A percentile compares a stretch with the other conserved stretches of the same genome.
Evolutionary conservation across 2,329 filamentous ascomycete species (phyloP).

Genomic region (Pseudogymnoascus pannorum): DNA sequence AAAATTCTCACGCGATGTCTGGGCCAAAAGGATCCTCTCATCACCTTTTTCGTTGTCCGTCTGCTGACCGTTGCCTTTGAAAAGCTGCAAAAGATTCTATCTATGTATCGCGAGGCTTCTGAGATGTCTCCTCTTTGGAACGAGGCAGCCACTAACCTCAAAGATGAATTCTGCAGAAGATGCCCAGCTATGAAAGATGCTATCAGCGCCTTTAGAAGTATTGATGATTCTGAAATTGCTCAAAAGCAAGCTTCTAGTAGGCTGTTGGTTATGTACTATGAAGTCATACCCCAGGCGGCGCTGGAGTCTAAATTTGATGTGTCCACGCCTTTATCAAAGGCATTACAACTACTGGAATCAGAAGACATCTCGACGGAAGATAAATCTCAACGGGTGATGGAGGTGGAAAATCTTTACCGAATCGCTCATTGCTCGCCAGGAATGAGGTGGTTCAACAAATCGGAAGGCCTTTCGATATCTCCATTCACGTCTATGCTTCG

Average conservation of each 20-base stretch:
- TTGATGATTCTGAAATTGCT: conserved; percentile 60
- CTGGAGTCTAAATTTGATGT: conserved; percentile 84
- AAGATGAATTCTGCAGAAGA: conserved; percentile 68
- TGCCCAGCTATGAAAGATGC: conserved; percentile 79
- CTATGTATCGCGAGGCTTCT: conserved; percentile 36
- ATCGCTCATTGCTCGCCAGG: conserved; percentile 74
- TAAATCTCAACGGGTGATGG: conserved; percentile 55
- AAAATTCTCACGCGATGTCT: conserved; percentile 75
- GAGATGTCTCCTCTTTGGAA: conserved; percentile 51
- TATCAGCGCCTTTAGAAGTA: conserved; percentile 63
- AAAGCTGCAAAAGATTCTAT: conserved; percentile 53
- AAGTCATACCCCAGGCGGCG: conserved; percentile 70
- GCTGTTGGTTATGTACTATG: conserved; percentile 76
- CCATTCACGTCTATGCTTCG: conserved; percentile 66
- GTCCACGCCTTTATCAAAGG: conserved; percentile 64
- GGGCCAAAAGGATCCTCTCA: conserved; percentile 66
- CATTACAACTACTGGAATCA: conserved; percentile 55
- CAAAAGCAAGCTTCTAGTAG: conserved; percentile 74
- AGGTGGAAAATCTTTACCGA: conserved; percentile 72
- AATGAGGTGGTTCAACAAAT: conserved; percentile 86
- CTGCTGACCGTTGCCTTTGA: conserved; percentile 71
- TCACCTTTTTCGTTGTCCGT: conserved; percentile 77
- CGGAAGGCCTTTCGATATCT: conserved; percentile 53
- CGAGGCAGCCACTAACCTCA: conserved; percentile 59
- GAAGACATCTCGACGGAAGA: conserved; percentile 37